These are phyloP conservation scores for Trichophyton simii DNA, from an alignment of 2,329 filamentous ascomycete genomes.

Conservation along the genomic window DNA sequence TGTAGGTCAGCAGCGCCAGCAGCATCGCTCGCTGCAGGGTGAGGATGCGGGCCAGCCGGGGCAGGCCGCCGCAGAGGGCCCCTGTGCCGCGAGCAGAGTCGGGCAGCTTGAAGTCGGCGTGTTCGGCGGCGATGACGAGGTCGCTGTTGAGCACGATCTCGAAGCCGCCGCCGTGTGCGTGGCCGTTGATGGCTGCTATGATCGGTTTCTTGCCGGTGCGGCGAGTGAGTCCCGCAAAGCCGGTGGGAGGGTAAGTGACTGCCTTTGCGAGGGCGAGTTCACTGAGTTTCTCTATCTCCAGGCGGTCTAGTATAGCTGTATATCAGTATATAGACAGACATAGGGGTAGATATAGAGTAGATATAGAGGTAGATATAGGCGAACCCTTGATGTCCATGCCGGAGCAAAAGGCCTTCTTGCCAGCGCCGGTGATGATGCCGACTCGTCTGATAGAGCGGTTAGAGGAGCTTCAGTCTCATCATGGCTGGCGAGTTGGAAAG, in stretches of 20 bases:
- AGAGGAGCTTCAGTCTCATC: constrained; percentile 24
- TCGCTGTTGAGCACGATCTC: constrained; percentile 84
- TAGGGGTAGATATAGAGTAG: background rate
- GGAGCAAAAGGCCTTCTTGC: constrained; percentile 34
- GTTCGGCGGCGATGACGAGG: constrained; percentile 48
- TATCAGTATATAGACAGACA: no score
- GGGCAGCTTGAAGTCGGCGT: constrained; percentile 54
- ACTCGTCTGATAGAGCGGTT: constrained; percentile 29
- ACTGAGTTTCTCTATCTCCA: constrained; percentile 23
- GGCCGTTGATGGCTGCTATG: constrained; percentile 62
- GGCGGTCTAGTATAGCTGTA: constrained; percentile 7
- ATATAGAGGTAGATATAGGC: background rate
- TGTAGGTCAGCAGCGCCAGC: constrained; percentile 54
- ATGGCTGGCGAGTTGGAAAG: no score
- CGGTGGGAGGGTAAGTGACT: constrained; percentile 32
- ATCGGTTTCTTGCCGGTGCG: constrained; percentile 58
- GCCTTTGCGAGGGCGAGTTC: constrained; percentile 15
- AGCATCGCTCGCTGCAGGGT: constrained; percentile 57
- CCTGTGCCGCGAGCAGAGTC: constrained; percentile 61
- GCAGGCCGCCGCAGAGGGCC: constrained; percentile 56
- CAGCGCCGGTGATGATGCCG: constrained; percentile 31
- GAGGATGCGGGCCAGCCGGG: constrained; percentile 52
- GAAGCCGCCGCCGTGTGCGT: constrained; percentile 63
- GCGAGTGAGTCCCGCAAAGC: constrained; percentile 45
- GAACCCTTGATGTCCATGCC: constrained; percentile 35